Evolutionary conservation across 495 filamentous ascomycete species (phyloP).

Genomic region (Glarea lozoyensis): DNA sequence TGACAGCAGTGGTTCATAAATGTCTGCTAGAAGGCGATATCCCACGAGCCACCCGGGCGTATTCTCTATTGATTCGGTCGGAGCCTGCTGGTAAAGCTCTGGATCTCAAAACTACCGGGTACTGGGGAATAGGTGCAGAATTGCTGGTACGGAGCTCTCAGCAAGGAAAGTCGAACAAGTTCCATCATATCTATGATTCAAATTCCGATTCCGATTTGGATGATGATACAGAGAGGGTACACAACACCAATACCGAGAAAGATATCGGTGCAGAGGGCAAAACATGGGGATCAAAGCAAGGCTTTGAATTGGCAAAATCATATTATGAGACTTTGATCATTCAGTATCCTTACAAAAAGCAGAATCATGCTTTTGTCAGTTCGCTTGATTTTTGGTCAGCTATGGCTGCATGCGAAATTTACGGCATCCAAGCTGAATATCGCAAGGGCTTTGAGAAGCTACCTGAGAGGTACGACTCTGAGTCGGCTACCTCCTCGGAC

Average conservation of each 20-base stretch:
- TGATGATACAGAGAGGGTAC: neutral
- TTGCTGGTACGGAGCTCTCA: constrained; percentile 43
- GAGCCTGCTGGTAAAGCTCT: constrained; percentile 39
- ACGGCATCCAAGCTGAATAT: constrained; percentile 44
- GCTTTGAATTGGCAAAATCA: constrained; percentile 45
- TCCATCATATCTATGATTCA: neutral
- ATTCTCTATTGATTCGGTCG: constrained; percentile 53
- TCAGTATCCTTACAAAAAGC: constrained; percentile 50
- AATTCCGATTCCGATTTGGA: neutral
- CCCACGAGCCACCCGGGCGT: constrained; percentile 52
- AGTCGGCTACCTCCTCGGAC: constrained; percentile 5
- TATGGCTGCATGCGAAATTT: constrained; percentile 62
- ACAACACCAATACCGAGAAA: neutral
- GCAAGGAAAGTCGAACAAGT: constrained; percentile 3
- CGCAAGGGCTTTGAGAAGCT: constrained; percentile 19
- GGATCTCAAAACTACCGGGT: constrained; percentile 43
- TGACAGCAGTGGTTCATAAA: constrained; percentile 54
- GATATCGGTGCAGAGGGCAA: neutral
- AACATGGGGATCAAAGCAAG: constrained; percentile 30
- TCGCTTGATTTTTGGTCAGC: constrained; percentile 54
- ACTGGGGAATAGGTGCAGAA: constrained; percentile 67
- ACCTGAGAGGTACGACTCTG: neutral
- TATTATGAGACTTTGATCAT: constrained; percentile 63
- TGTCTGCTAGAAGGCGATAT: constrained; percentile 54
- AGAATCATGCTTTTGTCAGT: constrained; percentile 32